Percentiles rank a stretch among this genome's conserved stretches.
Evolutionary conservation across 1,284 basidiomycete species (phyloP).

Genomic region (Puccinia brachypodii): DNA sequence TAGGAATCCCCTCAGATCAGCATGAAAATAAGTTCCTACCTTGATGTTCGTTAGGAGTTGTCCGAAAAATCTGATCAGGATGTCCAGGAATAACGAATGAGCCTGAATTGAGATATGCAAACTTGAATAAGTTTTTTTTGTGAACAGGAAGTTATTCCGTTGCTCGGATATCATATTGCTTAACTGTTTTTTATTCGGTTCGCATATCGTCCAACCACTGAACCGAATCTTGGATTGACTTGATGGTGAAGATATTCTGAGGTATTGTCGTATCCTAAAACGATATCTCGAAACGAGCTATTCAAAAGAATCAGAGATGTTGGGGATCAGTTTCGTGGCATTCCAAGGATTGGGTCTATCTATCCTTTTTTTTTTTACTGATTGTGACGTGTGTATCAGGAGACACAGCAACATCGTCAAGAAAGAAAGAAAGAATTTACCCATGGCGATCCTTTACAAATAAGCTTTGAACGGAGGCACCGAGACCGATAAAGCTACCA

Average conservation of each 20-base stretch:
- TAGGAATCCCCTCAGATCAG: not conserved
- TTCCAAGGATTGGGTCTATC: not conserved
- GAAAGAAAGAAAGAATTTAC: conserved; percentile 6
- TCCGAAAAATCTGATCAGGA: conserved; percentile 37
- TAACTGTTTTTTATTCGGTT: conserved; percentile 50
- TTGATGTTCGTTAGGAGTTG: conserved; percentile 49
- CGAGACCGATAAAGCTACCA: conserved; percentile 41
- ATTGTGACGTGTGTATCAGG: not conserved
- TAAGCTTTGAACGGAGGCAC: conserved; percentile 36
- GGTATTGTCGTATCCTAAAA: conserved; percentile 55
- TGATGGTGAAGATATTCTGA: conserved; percentile 54
- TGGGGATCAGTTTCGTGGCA: not conserved
- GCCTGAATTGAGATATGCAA: conserved; percentile 22
- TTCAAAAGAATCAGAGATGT: not conserved
- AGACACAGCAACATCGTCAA: not conserved
- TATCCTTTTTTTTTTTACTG: too few species aligned
- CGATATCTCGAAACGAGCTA: conserved; percentile 46
- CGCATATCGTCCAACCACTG: conserved; percentile 51
- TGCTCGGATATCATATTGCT: too few species aligned
- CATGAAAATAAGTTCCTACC: not conserved
- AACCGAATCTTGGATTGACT: conserved; percentile 54
- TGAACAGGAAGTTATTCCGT: not conserved
- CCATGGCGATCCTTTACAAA: conserved; percentile 44
- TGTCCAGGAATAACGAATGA: conserved; percentile 44
- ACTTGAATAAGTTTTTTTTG: conserved; percentile 50